Evolutionary conservation across 2,329 filamentous ascomycete genomes (phyloP), one percentile per base, ranked within the genome.

Genomic region (Leptographium flavum): DNA sequence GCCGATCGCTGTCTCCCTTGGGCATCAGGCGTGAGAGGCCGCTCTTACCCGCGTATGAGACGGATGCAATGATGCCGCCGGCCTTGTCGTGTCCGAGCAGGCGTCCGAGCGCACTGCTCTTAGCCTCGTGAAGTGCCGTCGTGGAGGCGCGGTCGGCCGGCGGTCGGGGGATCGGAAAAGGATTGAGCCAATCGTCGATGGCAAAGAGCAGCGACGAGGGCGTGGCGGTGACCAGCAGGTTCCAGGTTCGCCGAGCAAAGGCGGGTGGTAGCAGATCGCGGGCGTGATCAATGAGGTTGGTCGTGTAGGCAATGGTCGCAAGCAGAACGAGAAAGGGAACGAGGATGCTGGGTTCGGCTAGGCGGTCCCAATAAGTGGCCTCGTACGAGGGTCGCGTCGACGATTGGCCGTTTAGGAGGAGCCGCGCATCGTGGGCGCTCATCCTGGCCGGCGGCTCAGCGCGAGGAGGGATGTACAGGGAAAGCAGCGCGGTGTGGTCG

Each of bases 31-130:
- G 45, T 15, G 46, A 49, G 14, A 49, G 30, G 35, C 51, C 39
- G 15, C 72, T 71, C 46, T 73, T 71, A 30, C 77, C 70, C 4
- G 69, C 76, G 53, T 74, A 69, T 33, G 77, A 71, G 14, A 77
- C 73, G 7, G 70, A 71, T 40, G 65, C 68, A 55, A 79, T 68
- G 50, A 79, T 66, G 42, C 72, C 67, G 32, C 67, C 66, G 38
- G 66, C 59, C 43, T 57, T 66, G 53, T 77, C 73, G 49, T 82
- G 56, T 2, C 79, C 73, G 30, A 86, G 59, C 28, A 86, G 68
- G 49, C 75, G 72, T 53, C 71, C 69, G 63, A 87, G 70, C 10
- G 71, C 69, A 52, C 79, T 72, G 57, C 75, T 79, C 60, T 87
- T 87, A 23, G 71, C 70, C 15, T 67, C 68, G 64, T 71, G 66